Base-by-base conservation (phyloP, 1,139 yeast genomes). In the Pichia sp. region DNA sequence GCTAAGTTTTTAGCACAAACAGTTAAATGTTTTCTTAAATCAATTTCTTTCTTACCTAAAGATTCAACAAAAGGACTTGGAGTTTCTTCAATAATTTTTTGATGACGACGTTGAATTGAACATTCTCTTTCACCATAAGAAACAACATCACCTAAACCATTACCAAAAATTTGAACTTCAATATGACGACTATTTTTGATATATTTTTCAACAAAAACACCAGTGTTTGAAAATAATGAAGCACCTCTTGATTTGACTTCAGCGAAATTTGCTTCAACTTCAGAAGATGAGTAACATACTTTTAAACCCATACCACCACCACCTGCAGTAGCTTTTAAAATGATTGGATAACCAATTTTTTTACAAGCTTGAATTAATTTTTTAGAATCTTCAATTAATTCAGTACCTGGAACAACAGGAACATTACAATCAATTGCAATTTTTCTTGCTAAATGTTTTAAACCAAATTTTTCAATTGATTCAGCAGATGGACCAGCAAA, bases 301-400 rank as follows among this genome's bases (percentile, higher is more conserved):
- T 74, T 70, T 60, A 74, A 63, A 5, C 79, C 78, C 69, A 73
- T 74, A 30, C 79, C 79, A 37, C 79, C 79, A 31, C 79, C 79
- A 38, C 79, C 79, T 6, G 74, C 71, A n/a, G 75, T 72, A 30
- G 78, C 75, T 57, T 74, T 74, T 53, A 74, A 62, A 55, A 74
- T 69, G 2, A 74, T 71, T 1, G 79, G 79, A 53, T 68, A 74
- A 0, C 74, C 75, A 47, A 74, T 73, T 40, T 59, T 57, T 4
- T 60, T 53, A 10, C 78, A 76, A 40, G 64, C 63, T 7, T 53
- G 50, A 5, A 65, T 56, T 35, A 74, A 62, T 39, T 62, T 65
- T 3, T 59, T 58, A 2, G 63, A 57, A 39, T 66, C 67, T 36
- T 63, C 66, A 48, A 73, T 66, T 6, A 75, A 66, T 41, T 65